Evolutionary conservation across 2,329 filamentous ascomycete genomes (phyloP).

Genomic region (Fusarium zealandicum): DNA sequence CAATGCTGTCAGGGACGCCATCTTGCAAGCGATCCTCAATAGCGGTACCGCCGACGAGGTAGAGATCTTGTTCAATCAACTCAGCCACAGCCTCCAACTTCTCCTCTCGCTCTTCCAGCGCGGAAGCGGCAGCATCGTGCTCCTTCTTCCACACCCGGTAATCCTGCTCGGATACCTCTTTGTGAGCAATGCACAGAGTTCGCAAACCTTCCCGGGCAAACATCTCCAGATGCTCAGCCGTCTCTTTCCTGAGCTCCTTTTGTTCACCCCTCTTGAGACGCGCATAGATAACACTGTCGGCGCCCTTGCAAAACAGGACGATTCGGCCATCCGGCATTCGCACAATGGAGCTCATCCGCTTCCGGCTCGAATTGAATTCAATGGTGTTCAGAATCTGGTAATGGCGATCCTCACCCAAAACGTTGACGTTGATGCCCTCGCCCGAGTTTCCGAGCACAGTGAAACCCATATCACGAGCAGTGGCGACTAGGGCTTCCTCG

Average conservation of each 20-base stretch:
- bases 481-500: constrained; percentile 91
- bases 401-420: constrained; percentile 83
- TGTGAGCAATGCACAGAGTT: constrained; percentile 91
- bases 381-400: constrained; percentile 93
- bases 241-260: constrained; percentile 78
- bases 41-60: constrained; percentile 88
- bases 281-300: constrained; percentile 96
- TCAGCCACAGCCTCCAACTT: constrained; percentile 91
- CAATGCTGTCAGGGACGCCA: constrained; percentile 94
- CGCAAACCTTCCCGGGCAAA: constrained; percentile 95
- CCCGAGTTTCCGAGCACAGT: constrained; percentile 83
- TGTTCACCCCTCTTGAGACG: constrained; percentile 87
- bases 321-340: constrained; percentile 92
- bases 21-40: constrained; percentile 98
- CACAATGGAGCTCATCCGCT: constrained; percentile 97
- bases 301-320: constrained; percentile 94
- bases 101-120: constrained; percentile 86
- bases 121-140: constrained; percentile 85
- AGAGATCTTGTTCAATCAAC: constrained; percentile 87
- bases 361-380: constrained; percentile 96
- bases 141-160: constrained; percentile 86
- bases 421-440: constrained; percentile 84
- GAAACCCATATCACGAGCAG: constrained; percentile 93
- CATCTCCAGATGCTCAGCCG: constrained; percentile 94
- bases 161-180: constrained; percentile 79